Base-by-base conservation (phyloP, 805 yeast species). In the Kregervanrija fluxuum region DNA sequence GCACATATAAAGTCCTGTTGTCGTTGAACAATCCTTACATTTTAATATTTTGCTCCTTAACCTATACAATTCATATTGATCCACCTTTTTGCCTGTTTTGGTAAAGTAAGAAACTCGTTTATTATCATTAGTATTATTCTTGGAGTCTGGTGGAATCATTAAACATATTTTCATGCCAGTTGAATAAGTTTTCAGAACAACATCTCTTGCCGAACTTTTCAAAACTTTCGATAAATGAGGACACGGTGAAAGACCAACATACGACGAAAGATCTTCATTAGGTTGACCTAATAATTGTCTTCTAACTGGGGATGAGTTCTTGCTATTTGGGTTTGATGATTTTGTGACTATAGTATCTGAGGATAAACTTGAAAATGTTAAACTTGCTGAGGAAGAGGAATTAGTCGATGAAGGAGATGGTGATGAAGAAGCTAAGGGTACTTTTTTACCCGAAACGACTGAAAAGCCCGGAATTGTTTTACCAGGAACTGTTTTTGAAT, bases 1-100 rank as follows among this genome's bases (percentile, higher is more conserved):
- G 60, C 95, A 85, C 71, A 84, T 75, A 54, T 72, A 80, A 17
- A 68, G 54, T 48, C 69, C 55, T 55, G 72, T 68, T 38, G 57
- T 57, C 22, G 66, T 53, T 9, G 62, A 55, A 53, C 86, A 80
- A 32, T 70, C 74, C 17, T 73, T 64, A 54, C 88, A 80, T 46
- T 65, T 65, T 28, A 79, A 56, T 3, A 77, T 69, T 35, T 61
- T 64, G 2, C 71, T 54, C 53, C 74, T 72, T 42, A 74, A 57
- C 31, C 60, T 65, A 39, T 68, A 51, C 35, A 80, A 58, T 42
- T 65, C 64, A 11, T 52, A 54, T 35, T 56, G 64, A 22, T 74
- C 69, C 8, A 60, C 54, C 33, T 62, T 54, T 14, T 69, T 62
- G 37, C 75, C 77, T 48, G 65, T 60, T 42, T 62, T 55, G 34